Base-by-base conservation (phyloP, 306 rosid species). In the Ormosia emarginata region DNA sequence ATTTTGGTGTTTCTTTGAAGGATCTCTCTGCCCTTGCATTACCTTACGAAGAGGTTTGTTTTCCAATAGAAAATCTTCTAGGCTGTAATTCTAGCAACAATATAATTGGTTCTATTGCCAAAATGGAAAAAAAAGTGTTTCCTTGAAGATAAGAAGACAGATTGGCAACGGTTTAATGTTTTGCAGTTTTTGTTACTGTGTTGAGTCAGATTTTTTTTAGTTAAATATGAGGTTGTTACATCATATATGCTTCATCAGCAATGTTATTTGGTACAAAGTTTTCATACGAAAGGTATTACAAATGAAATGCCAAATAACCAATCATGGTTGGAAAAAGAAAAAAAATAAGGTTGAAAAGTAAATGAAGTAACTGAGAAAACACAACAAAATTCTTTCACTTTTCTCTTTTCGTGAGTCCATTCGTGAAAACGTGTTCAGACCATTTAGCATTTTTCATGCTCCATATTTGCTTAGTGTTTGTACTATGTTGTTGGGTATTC, bases 1-100 rank as follows among this genome's bases (percentile, higher is more conserved):
- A 95, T 84, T 87, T 95, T 37, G 99, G 98, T 52, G 96, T 95
- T 87, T 95, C 99, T 79, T 81, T 95, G 88, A 95, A 90, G 84
- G 98, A 95, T 88, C 85, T 95, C 18, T 39, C 99, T 82, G 91
- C 89, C 71, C 81, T 67, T 71, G 98, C 99, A 50, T 91, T 95
- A 78, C 98, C 99, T 68, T 95, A 90, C 56, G 97, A 95, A 78
- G 89, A 88, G 98, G 97, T 95, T 80, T 64, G 36, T 52, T 74
- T 15, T 65, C 41, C 40, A 5, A 6, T 79, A 34, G 3, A n/a
- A 40, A 47, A 39, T 63, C 18, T 47, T 33, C 18, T 10, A 57
- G 0, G 17, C 15, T 44, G 12, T 32, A 43, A 61, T 61, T 39
- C 66, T 36, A 37, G 33, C 50, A 72, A 37, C 3, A 33, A 33